Evolutionary conservation across 306 rosid genomes (phyloP).

Genomic region (cucumber (Cucumis sativus)): Cucumber_9930_V3 NC_026656.2:20056501-20057000

Average conservation of each 20-base stretch:
- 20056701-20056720: not conserved
- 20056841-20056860: slow-evolving; percentile 3
- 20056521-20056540: slow-evolving; percentile 21
- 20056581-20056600: not conserved
- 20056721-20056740: not conserved
- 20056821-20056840: not conserved
- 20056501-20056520: not conserved
- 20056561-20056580: not conserved
- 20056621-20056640: not conserved
- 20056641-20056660: not conserved
- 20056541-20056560: slow-evolving; percentile 18
- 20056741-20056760: no score
- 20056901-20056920: not conserved
- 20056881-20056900: not conserved
- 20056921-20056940: not conserved
- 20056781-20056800: not conserved
- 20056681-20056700: not conserved
- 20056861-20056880: not conserved
- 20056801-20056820: not conserved
- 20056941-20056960: not conserved
- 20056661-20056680: slow-evolving; percentile 3
- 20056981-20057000: not conserved
- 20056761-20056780: not conserved
- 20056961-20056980: not conserved
- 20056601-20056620: not conserved